Conservation (phyloP, 2,329 filamentous ascomycete genomes). For the Metarhizium album region DNA sequence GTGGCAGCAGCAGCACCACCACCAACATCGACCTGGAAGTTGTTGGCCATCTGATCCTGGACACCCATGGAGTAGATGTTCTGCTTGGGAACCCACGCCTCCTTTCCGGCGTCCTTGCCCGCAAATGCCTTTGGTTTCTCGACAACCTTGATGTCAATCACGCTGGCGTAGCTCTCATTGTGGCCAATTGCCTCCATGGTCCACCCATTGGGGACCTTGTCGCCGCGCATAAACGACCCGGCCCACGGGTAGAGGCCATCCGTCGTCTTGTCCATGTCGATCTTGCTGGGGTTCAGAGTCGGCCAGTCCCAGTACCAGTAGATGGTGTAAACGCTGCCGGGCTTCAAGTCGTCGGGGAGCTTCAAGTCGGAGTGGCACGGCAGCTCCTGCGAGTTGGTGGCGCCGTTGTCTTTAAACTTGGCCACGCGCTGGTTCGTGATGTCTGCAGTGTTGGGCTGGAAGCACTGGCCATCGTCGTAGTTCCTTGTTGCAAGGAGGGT, state of each 20-base stretch:
- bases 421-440: slow-evolving; percentile 50
- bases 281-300: slow-evolving; percentile 36
- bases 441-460: slow-evolving; percentile 55
- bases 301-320: slow-evolving; percentile 99
- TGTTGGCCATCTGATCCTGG: slow-evolving; percentile 31
- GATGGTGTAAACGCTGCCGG: slow-evolving; percentile 60
- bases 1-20: slow-evolving; percentile 12
- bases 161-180: slow-evolving; percentile 32
- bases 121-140: slow-evolving; percentile 13
- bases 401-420: slow-evolving; percentile 41
- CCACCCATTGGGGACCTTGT: slow-evolving; percentile 26
- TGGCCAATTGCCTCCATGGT: slow-evolving; percentile 21
- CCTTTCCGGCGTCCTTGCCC: slow-evolving; percentile 12
- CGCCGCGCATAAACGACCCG: slow-evolving; percentile 28
- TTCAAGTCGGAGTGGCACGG: slow-evolving; percentile 75
- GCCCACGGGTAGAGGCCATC: slow-evolving; percentile 32
- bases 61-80: slow-evolving; percentile 34
- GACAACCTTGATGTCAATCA: slow-evolving; percentile 29
- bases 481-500: slow-evolving; percentile 64
- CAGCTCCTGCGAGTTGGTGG: slow-evolving; percentile 46
- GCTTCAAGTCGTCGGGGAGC: slow-evolving; percentile 55
- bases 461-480: slow-evolving; percentile 87
- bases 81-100: slow-evolving; percentile 23
- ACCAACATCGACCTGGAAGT: slow-evolving; percentile 32
- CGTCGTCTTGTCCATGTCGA: slow-evolving; percentile 27